Percentiles rank a stretch among this genome's conserved stretches.
Conservation (phyloP, 78 protist species). For the Dictyostelium firmibasis region DNA sequence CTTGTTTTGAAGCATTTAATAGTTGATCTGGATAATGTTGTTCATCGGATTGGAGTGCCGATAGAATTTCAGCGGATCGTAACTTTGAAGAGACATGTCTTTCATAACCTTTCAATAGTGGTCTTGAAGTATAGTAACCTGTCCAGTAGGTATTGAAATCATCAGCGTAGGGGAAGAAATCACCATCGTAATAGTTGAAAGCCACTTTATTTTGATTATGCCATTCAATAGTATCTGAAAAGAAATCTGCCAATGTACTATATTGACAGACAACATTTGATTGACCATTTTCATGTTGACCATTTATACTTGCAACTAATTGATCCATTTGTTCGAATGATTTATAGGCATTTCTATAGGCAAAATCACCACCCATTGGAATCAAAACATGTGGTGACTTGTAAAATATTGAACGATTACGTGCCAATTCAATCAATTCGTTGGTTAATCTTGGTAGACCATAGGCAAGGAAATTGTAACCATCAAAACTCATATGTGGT, state of each 20-base stretch:
- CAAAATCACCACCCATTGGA: conserved; percentile 34
- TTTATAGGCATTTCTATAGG: neutral
- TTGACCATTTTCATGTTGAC: neutral
- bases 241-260: conserved; percentile 6
- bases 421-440: neutral
- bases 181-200: conserved; percentile 19
- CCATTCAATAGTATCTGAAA: conserved; percentile 2
- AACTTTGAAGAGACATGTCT: neutral
- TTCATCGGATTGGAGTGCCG: neutral
- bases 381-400: conserved; percentile 25
- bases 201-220: neutral
- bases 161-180: conserved; percentile 58
- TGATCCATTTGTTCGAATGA: conserved; percentile 1
- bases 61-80: conserved; percentile 15
- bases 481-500: conserved; percentile 10
- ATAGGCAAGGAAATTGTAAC: neutral
- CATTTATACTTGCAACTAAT: neutral
- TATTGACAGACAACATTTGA: neutral
- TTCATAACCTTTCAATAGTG: conserved; percentile 14
- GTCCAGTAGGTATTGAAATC: conserved; percentile 27
- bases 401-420: neutral
- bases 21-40: neutral
- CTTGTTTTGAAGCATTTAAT: neutral
- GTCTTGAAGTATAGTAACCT: conserved; percentile 50
- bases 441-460: neutral